Evolutionary conservation across 106 monocot genomes (phyloP).

Genomic region (Chionographis japonica): DNA sequence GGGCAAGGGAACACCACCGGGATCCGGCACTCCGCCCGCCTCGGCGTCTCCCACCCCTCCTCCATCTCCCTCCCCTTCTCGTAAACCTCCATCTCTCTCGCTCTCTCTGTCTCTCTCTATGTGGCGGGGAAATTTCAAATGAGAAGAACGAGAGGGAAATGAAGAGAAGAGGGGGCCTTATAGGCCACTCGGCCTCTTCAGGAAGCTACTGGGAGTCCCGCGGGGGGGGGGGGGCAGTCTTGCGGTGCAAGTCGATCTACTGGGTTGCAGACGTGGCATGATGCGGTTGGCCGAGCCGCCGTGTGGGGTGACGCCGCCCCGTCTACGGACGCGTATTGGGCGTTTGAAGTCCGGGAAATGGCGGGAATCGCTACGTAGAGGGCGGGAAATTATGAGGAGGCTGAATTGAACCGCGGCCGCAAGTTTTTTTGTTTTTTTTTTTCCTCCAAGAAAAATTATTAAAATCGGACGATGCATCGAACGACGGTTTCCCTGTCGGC

Average conservation of each 20-base stretch:
- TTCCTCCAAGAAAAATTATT: not conserved
- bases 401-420: not conserved
- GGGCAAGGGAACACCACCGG: slow-evolving; percentile 34
- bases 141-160: not conserved
- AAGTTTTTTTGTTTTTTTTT: not conserved
- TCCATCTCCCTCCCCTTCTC: slow-evolving; percentile 1
- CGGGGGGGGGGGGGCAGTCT: not conserved
- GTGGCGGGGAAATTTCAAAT: slow-evolving; percentile 12
- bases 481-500: not conserved
- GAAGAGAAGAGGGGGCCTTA: not conserved
- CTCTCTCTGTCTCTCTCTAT: no score
- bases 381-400: not conserved
- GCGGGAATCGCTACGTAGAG: not conserved
- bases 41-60: slow-evolving; percentile 66
- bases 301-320: not conserved
- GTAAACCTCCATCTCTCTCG: not conserved
- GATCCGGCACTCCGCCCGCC: slow-evolving; percentile 42
- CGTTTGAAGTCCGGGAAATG: not conserved
- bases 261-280: not conserved
- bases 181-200: not conserved
- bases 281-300: not conserved
- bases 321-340: no score
- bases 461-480: not conserved
- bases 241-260: slow-evolving; percentile 1
- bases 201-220: slow-evolving; percentile 7